Evolutionary conservation across 495 filamentous ascomycete species (phyloP).

Genomic region (Penicillium chermesinum): DNA sequence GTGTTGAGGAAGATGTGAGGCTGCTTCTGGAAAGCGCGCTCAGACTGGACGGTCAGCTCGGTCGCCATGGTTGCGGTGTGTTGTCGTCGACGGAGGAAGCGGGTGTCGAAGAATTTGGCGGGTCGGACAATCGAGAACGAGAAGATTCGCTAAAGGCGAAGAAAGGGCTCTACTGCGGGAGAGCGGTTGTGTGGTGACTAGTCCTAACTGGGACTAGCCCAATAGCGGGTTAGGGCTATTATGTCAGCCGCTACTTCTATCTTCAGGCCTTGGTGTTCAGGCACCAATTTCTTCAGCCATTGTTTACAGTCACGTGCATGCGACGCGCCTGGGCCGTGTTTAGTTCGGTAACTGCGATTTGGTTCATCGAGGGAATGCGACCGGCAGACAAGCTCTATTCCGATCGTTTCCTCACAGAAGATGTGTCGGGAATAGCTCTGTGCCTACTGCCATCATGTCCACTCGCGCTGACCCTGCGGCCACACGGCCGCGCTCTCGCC

Average conservation of each 20-base stretch:
- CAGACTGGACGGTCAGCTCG: slow-evolving; percentile 95
- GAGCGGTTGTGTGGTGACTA: slow-evolving; percentile 43
- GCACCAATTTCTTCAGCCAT: slow-evolving; percentile 15
- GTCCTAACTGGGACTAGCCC: slow-evolving; percentile 27
- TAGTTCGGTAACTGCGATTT: neutral
- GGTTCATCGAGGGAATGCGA: slow-evolving; percentile 3
- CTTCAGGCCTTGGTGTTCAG: neutral
- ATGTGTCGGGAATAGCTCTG: slow-evolving; percentile 13
- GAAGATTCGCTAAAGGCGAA: slow-evolving; percentile 33
- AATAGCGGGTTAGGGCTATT: slow-evolving; percentile 40
- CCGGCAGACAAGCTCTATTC: neutral
- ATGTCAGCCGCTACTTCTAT: neutral
- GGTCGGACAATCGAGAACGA: slow-evolving; percentile 39
- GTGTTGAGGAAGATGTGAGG: slow-evolving; percentile 98
- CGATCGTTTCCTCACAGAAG: neutral
- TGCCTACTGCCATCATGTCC: slow-evolving; percentile 26
- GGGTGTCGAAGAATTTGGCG: slow-evolving; percentile 36
- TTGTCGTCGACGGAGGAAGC: slow-evolving; percentile 37
- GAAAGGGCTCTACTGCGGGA: slow-evolving; percentile 22
- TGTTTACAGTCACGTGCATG: slow-evolving; percentile 40
- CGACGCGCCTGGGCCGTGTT: slow-evolving; percentile 28
- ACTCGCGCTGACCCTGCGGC: slow-evolving; percentile 36
- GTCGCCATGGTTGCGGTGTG: slow-evolving; percentile 86
- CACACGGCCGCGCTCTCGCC: slow-evolving; percentile 57
- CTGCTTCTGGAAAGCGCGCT: slow-evolving; percentile 99